These are phyloP conservation scores for Aspergillus tubingensis DNA, from an alignment of 2,329 filamentous ascomycete species.

Conservation along the genomic window DNA sequence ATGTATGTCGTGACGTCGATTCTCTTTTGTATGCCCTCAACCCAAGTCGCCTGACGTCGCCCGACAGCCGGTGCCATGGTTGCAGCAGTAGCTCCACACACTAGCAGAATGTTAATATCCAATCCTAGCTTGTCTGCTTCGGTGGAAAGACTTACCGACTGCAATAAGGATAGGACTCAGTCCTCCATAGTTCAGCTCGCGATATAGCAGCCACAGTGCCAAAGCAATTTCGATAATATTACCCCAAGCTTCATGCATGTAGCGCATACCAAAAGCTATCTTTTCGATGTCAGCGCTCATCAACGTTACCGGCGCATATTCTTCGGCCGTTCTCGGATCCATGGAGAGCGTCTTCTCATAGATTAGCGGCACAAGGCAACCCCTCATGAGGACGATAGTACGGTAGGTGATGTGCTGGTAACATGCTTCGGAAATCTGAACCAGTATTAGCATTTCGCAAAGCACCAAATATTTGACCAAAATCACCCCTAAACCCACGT, in stretches of 20 bases:
- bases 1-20: slow-evolving; percentile 31
- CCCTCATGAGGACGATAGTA: slow-evolving; percentile 10
- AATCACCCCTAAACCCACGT: background rate
- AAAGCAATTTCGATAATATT: slow-evolving; percentile 19
- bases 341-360: slow-evolving; percentile 35
- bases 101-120: background rate
- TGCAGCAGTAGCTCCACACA: slow-evolving; percentile 3
- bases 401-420: slow-evolving; percentile 23
- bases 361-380: slow-evolving; percentile 24
- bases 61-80: slow-evolving; percentile 4
- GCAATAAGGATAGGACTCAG: slow-evolving; percentile 26
- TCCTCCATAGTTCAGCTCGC: slow-evolving; percentile 26
- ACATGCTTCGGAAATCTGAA: slow-evolving; percentile 31
- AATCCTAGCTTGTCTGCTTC: no score
- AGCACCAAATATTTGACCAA: background rate
- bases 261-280: slow-evolving; percentile 23
- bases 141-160: slow-evolving; percentile 7
- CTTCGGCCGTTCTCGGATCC: slow-evolving; percentile 15
- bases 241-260: slow-evolving; percentile 33
- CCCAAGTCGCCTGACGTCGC: slow-evolving; percentile 27
- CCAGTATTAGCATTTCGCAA: background rate
- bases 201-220: slow-evolving; percentile 22
- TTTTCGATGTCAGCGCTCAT: slow-evolving; percentile 39
- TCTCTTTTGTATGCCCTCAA: slow-evolving; percentile 29
- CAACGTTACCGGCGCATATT: slow-evolving; percentile 31